Base-by-base conservation (phyloP, 345 rosid genomes). In the Eucalyptus tenuipes region DNA sequence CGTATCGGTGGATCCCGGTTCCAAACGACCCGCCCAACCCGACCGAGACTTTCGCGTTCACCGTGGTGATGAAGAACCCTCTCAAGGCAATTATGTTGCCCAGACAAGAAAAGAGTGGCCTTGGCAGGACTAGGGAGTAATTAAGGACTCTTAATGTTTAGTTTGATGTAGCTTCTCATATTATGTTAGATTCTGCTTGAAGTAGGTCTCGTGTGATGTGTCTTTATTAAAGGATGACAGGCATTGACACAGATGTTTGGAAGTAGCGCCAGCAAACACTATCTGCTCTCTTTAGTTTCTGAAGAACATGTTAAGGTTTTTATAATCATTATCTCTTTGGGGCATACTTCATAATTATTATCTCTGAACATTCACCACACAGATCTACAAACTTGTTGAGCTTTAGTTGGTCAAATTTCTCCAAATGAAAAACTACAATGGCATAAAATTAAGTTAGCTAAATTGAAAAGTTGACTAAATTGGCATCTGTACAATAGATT, bases 41-140 rank as follows among this genome's bases (percentile, higher is more conserved):
- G 88, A 89, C 94, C 17, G 98, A 97, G 96, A 93, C 97, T 25
- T 97, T 94, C 33, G 98, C 99, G 29, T 97, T 97, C 89, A 97
- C 99, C 0, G 99, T 97, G 37, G 97, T 97, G 52, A 96, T 97
- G 99, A 97, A 97, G 91, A 94, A 94, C 82, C 93, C 99, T 49
- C 96, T 97, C 47, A 96, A 94, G 93, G 97, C 98, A 10, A 91
- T 89, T 50, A 91, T 96, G 68, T 37, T 92, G 82, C 94, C 97
- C 15, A 92, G 99, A 91, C 91, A 59, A 91, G 40, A 85, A 18
- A 85, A 31, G 42, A 49, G 53, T 10, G 29, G 59, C 53, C 59
- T 27, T 50, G 87, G 40, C 40, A 16, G 55, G 44, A 31, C 8
- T 85, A 50, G 12, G 31, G 53, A 18, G 87, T 49, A 22, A 75